A percentile compares a stretch with the other conserved stretches of the same genome.
These are phyloP conservation scores for Sequoiadendron giganteum DNA, from an alignment of 75 land plant species.

Conservation along the genomic window DNA sequence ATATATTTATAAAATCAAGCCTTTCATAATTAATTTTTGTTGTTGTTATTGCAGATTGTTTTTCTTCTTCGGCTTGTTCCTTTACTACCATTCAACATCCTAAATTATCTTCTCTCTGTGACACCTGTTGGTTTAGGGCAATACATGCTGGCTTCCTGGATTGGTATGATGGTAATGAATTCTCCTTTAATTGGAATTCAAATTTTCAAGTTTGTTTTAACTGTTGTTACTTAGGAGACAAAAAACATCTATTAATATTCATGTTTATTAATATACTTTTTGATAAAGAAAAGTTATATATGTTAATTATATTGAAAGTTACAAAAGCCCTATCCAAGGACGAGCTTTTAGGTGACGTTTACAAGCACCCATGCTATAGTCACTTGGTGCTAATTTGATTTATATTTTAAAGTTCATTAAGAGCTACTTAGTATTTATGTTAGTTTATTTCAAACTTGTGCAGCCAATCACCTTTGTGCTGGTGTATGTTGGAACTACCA, in stretches of 20 bases:
- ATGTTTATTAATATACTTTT: neutral
- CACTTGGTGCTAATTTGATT: neutral
- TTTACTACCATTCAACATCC: slow-evolving; percentile 84
- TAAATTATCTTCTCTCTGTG: slow-evolving; percentile 92
- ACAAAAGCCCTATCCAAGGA: no score
- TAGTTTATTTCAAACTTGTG: neutral
- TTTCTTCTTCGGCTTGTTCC: slow-evolving; percentile 92
- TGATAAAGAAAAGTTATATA: no score
- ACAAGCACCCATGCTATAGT: no score
- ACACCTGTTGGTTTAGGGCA: slow-evolving; percentile 67
- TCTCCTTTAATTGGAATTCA: neutral
- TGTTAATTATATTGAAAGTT: no score
- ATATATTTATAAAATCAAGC: neutral
- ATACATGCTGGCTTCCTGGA: slow-evolving; percentile 88
- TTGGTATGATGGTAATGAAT: slow-evolving; percentile 89
- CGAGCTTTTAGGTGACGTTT: no score
- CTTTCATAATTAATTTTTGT: neutral
- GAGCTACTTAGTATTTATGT: neutral
- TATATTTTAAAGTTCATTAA: neutral
- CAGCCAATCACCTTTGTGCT: slow-evolving; percentile 44
- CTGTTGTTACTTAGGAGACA: neutral
- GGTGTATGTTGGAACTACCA: slow-evolving; percentile 45
- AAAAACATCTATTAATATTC: neutral
- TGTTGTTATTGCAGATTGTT: slow-evolving; percentile 61
- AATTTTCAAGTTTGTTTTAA: neutral